Percentiles rank a stretch among this genome's conserved stretches.
Evolutionary conservation across 2,329 filamentous ascomycete genomes (phyloP).

Genomic region (Ceratocystis lukuohia): DNA sequence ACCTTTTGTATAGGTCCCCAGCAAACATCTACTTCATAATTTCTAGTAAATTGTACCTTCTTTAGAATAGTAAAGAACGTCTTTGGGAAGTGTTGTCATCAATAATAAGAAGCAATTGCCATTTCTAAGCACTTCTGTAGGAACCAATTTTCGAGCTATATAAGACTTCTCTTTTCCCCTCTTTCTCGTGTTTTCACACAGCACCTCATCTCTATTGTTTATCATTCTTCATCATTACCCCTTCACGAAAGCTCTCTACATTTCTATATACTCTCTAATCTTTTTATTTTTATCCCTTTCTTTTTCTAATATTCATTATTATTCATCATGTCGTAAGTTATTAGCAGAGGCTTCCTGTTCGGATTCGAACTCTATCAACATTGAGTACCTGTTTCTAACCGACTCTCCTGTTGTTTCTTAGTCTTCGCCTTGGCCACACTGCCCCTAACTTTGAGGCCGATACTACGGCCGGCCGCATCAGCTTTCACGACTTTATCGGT

Average conservation of each 20-base stretch:
- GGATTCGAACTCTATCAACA: too few relatives aligned
- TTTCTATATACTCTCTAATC: too few relatives aligned
- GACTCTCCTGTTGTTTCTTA: neutral
- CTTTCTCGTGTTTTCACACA: neutral
- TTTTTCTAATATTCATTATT: conserved; percentile 3
- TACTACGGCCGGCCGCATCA: conserved; percentile 62
- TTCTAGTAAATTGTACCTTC: neutral
- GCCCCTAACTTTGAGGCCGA: conserved; percentile 77
- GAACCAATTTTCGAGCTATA: conserved; percentile 9
- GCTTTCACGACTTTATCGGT: conserved; percentile 72
- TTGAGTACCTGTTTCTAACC: neutral
- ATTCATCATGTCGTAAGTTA: conserved; percentile 18
- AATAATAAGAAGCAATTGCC: neutral
- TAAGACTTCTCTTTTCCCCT: conserved; percentile 16
- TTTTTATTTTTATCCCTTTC: neutral
- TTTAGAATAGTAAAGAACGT: neutral
- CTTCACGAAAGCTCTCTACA: neutral
- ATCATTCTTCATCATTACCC: neutral
- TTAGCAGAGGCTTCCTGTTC: neutral
- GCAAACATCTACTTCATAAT: conserved; percentile 8
- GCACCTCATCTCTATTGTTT: neutral
- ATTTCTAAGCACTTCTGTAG: conserved; percentile 16
- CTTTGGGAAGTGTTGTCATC: neutral
- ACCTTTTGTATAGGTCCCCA: neutral
- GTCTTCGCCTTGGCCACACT: conserved; percentile 48